Conservation (phyloP, 2,329 filamentous ascomycete species). For the Colletotrichum acutatum region DNA sequence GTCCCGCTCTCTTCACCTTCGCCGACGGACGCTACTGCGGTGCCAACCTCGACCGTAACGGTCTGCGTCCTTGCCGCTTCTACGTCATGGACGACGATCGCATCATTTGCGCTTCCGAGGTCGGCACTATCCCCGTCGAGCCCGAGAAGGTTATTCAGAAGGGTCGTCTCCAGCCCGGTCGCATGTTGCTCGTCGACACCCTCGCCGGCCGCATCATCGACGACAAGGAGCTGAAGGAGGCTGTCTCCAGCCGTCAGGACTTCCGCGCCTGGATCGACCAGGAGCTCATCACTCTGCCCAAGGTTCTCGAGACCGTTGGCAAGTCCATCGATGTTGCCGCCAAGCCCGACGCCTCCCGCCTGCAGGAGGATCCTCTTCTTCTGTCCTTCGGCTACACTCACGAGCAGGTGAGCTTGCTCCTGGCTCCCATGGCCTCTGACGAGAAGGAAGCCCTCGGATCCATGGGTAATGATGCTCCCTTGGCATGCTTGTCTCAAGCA, state of each 20-base stretch:
- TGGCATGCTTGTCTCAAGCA: constrained; percentile 90
- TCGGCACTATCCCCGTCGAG: constrained; percentile 91
- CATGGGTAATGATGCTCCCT: constrained; percentile 96
- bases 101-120: constrained; percentile 96
- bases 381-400: constrained; percentile 94
- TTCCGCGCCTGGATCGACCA: constrained; percentile 90
- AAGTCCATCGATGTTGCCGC: constrained; percentile 70
- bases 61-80: constrained; percentile 93
- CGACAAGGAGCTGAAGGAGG: constrained; percentile 89
- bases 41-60: constrained; percentile 96
- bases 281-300: constrained; percentile 84
- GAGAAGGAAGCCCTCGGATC: constrained; percentile 97
- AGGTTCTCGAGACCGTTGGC: constrained; percentile 73
- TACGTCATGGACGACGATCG: constrained; percentile 97
- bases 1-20: constrained; percentile 95
- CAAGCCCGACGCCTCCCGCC: constrained; percentile 73
- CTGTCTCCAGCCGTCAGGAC: constrained; percentile 86
- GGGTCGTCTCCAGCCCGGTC: constrained; percentile 91
- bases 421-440: constrained; percentile 96
- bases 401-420: constrained; percentile 91
- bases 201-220: constrained; percentile 91
- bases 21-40: constrained; percentile 96
- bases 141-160: constrained; percentile 92
- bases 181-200: constrained; percentile 96
- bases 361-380: constrained; percentile 87